Base-by-base conservation (phyloP, 441 rosid species). In the Viola pubescens region DNA sequence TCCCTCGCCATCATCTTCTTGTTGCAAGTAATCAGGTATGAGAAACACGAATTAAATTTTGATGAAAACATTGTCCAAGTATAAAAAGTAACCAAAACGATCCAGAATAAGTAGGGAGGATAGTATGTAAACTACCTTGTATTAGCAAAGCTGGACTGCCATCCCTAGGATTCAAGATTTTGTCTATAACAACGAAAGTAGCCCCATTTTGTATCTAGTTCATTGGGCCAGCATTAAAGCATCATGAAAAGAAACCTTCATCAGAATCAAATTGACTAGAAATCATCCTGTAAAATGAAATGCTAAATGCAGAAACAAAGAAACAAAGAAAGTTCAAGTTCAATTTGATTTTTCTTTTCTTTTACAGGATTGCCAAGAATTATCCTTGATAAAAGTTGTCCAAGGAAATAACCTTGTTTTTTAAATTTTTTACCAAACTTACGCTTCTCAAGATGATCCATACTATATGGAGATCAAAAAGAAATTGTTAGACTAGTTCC, bases 151-250 rank as follows among this genome's bases (percentile, higher is more conserved):
- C 91, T 8, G 81, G 56, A 66, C 82, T 84, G 57, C 84, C 86
- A 75, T 92, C 87, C 77, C 82, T 83, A 42, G 95, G 92, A 70
- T 78, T 89, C 62, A 70, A 46, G 50, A 54, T 83, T 84, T 87
- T 87, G 82, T 92, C 96, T 76, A 92, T 83, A 73, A 67, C 72
- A 78, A 89, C 96, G 81, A 72, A 89, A 76, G 88, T 79, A 77
- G 97, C 97, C 76, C 94, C 94, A 75, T 89, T 89, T 81, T 82
- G 85, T 80, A 89, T 83, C 97, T 89, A 81, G 46, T 67, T 55
- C 61, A 56, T 58, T 64, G 69, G 61, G 66, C 47, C 44, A 66
- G 40, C 9, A 9, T 13, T 41, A 57, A 44, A 42, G 50, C 54
- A 60, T 13, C 1, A 11, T 26, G 34, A 26, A 26, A 26, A 1